A percentile compares a stretch with the other conserved stretches of the same genome.
Evolutionary conservation across 2,329 filamentous ascomycete species (phyloP).

Genomic region (Colletotrichum sp.): DNA sequence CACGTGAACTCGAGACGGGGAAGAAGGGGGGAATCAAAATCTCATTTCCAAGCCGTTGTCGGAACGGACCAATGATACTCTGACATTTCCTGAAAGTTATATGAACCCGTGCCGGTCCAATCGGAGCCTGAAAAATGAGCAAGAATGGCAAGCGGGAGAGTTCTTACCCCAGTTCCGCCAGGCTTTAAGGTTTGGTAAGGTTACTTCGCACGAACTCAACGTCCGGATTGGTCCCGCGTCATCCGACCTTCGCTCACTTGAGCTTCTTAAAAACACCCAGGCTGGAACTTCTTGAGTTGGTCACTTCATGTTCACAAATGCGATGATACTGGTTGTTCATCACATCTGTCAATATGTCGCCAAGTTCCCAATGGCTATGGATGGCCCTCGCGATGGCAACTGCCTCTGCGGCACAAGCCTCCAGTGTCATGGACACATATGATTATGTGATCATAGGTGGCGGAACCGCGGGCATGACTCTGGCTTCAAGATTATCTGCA

Average conservation of each 20-base stretch:
- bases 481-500: slow-evolving; percentile 32
- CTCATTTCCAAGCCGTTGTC: not conserved
- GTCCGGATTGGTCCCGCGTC: not conserved
- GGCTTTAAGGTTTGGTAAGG: not conserved
- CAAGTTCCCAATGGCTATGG: not conserved
- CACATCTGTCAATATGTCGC: not conserved
- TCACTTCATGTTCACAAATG: not conserved
- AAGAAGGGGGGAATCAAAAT: not conserved
- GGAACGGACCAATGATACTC: not conserved
- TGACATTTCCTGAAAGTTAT: not conserved
- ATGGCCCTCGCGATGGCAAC: not conserved
- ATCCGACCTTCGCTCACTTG: not conserved
- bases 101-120: not conserved
- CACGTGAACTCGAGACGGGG: not conserved
- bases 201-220: not conserved
- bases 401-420: not conserved
- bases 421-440: slow-evolving; percentile 2
- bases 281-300: not conserved
- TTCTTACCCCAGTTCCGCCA: not conserved
- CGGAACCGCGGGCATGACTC: slow-evolving; percentile 36
- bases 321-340: not conserved
- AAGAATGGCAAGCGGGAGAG: not conserved
- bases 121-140: not conserved
- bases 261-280: not conserved
- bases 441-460: slow-evolving; percentile 37